Evolutionary conservation across 306 rosid species (phyloP), one percentile per base, ranked within the genome.

Genomic region (Inga leiocalycina): DNA sequence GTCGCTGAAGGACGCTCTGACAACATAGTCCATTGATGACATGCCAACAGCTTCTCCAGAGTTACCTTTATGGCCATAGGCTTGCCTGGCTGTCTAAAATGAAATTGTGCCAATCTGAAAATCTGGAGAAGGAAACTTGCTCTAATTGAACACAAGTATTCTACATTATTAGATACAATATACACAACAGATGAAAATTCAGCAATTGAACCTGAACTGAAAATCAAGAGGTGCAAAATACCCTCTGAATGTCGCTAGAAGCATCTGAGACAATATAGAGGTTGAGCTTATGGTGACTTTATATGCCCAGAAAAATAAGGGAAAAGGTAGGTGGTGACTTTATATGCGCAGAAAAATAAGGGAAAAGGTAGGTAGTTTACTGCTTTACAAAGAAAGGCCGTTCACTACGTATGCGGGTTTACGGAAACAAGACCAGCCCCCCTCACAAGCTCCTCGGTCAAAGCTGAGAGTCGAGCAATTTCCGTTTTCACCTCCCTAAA

Each of bases 391-490:
- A 78, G 62, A 45, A 71, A 45, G 52, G 74, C 51, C 13, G 32
- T 78, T 61, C 30, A 35, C 61, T 44, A 71, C 64, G 80, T 56
- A 81, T 82, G 77, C 82, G 84, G 84, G 85, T 78, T 85, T 61
- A 85, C 89, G 62, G 68, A 67, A 76, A 54, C 70, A 52, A 92
- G 45, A 73, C 94, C 98, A 52, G 97, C 97, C 70, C 89, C 97
- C 79, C 75, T 86, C 84, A 92, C 88, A 65, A 94, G 97, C 84
- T 90, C 86, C 76, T 96, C 93, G 0, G 97, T 86, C 89, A 96
- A 80, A 52, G 93, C 87, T 22, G 92, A 93, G 75, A 96, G 94
- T 71, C 83, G 87, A 77, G 86, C 68, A 77, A 94, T 93, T 83
- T 88, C 93, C 39, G 75, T 46, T 86, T 86, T 89, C 37, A 94